Conservation (phyloP, 2,329 filamentous ascomycete genomes). For the Colletotrichum spaethianum region DNA sequence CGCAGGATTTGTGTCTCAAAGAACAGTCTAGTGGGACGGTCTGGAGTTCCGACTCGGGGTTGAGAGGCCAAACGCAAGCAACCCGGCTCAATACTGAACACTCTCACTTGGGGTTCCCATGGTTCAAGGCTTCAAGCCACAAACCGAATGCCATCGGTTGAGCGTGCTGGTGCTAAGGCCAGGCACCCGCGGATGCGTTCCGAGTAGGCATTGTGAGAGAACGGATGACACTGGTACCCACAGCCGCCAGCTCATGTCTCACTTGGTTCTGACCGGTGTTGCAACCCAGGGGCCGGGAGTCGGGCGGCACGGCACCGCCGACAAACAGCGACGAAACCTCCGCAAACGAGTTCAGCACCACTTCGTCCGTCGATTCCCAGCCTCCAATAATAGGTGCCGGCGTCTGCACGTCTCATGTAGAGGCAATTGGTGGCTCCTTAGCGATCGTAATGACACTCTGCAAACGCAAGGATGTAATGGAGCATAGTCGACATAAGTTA, state of each 20-base stretch:
- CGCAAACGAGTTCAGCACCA: conserved; percentile 12
- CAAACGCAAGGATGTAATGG: not conserved
- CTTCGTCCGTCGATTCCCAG: conserved; percentile 1
- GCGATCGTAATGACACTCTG: conserved; percentile 27
- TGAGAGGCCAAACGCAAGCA: not conserved
- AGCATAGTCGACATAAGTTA: conserved; percentile 2
- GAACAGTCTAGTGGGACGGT: not conserved
- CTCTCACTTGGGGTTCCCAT: not conserved
- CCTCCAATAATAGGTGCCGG: conserved; percentile 35
- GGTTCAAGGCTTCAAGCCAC: not conserved
- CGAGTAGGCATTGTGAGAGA: conserved; percentile 14
- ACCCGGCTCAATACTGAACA: not conserved
- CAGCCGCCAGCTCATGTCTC: conserved; percentile 14
- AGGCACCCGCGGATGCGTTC: conserved; percentile 13
- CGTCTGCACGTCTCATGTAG: conserved; percentile 72
- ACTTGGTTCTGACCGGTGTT: not conserved
- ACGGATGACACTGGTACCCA: conserved; percentile 14
- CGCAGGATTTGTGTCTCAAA: not conserved
- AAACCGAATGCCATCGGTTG: not conserved
- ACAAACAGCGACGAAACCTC: conserved; percentile 31
- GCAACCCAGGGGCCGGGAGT: not conserved
- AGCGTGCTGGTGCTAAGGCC: conserved; percentile 3
- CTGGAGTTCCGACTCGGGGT: not conserved
- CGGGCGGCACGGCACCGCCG: conserved; percentile 21
- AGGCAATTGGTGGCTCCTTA: conserved; percentile 82